Percentiles rank a stretch among this genome's conserved stretches.
phyloP scores from a whole-genome alignment of 371 early-diverging fungal genomes.

The Mucor circinelloides region DNA sequence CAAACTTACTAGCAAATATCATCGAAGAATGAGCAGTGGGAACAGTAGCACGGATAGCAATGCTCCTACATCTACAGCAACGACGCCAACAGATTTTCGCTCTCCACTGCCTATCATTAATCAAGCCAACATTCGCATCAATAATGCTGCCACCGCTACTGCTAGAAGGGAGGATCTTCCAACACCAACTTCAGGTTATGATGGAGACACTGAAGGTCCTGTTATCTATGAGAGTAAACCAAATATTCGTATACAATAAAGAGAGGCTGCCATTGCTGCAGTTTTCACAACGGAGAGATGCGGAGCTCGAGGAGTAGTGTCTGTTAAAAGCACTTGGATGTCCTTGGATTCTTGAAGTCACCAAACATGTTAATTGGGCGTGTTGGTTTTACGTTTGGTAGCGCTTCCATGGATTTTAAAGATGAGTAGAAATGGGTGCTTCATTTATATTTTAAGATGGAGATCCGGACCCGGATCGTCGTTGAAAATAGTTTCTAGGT shows the following conservation, averaged over 20 bases:
- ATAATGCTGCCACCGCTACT: background rate
- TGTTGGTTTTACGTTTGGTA: too few relatives aligned
- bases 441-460: too few relatives aligned
- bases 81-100: background rate
- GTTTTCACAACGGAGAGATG: background rate
- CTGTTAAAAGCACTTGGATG: background rate
- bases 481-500: too few relatives aligned
- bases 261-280: background rate
- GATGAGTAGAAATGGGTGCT: too few relatives aligned
- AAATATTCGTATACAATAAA: constrained; percentile 1
- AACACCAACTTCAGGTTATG: constrained; percentile 28
- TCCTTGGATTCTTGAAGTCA: too few relatives aligned
- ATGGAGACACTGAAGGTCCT: constrained; percentile 28
- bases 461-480: too few relatives aligned
- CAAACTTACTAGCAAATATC: background rate
- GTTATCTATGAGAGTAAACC: background rate
- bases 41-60: constrained; percentile 23
- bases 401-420: too few relatives aligned
- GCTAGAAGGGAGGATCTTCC: constrained; percentile 16
- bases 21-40: constrained; percentile 19
- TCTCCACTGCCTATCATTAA: background rate
- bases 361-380: too few relatives aligned
- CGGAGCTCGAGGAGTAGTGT: background rate
- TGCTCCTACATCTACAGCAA: constrained; percentile 5
- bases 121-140: background rate